A percentile compares a stretch with the other conserved stretches of the same genome.
phyloP scores from a whole-genome alignment of 177 flowering plant genomes.

The Vitis hybrid region DNA sequence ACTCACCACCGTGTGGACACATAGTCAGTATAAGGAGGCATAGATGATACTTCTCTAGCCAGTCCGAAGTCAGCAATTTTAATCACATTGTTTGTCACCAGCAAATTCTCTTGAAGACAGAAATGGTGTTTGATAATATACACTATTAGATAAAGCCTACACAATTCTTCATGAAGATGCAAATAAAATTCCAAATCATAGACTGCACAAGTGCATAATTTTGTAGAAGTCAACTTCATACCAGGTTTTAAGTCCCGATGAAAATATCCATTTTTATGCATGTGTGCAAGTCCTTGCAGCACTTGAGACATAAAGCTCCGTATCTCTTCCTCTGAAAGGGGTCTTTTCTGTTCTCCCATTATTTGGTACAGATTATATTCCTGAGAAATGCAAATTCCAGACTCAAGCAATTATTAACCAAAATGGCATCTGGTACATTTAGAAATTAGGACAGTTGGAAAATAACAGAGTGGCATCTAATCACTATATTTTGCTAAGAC shows the following conservation, averaged over 20 bases:
- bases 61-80: slow-evolving; percentile 94
- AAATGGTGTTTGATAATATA: slow-evolving; percentile 3
- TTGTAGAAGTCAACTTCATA: slow-evolving; percentile 17
- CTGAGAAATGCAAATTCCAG: slow-evolving; percentile 35
- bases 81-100: slow-evolving; percentile 66
- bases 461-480: no score
- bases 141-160: not conserved
- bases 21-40: slow-evolving; percentile 87
- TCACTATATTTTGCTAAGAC: no score
- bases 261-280: slow-evolving; percentile 78
- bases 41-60: slow-evolving; percentile 76
- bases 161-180: not conserved
- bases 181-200: not conserved
- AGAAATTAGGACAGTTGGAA: no score
- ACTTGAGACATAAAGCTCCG: slow-evolving; percentile 65
- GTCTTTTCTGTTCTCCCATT: slow-evolving; percentile 57
- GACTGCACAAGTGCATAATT: slow-evolving; percentile 7
- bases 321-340: slow-evolving; percentile 73
- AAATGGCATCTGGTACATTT: not conserved
- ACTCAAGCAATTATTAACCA: slow-evolving; percentile 8
- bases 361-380: slow-evolving; percentile 70
- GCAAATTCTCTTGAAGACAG: slow-evolving; percentile 60
- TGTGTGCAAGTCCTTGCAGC: slow-evolving; percentile 71
- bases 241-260: slow-evolving; percentile 95
- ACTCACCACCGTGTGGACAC: slow-evolving; percentile 92